Percentiles rank a stretch among this genome's conserved stretches.
These are phyloP conservation scores for Glycine tomentella DNA, from an alignment of 306 rosid genomes.

Conservation along the genomic window DNA sequence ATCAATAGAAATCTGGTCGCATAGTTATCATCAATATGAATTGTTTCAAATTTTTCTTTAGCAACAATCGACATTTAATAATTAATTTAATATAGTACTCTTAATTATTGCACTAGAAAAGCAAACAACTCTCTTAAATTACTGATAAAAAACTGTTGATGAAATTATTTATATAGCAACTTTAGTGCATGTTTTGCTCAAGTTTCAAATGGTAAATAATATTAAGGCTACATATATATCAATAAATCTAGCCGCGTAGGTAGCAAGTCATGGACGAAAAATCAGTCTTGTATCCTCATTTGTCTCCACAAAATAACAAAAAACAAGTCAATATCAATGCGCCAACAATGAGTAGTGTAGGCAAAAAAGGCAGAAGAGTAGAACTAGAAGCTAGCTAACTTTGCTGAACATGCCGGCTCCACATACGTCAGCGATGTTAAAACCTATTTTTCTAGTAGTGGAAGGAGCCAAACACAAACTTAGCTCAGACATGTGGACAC, in stretches of 20 bases:
- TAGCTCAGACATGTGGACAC: constrained; percentile 48
- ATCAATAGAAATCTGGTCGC: too few species aligned
- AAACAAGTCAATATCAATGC: constrained; percentile 43
- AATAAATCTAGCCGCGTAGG: not conserved
- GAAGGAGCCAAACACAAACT: constrained; percentile 45
- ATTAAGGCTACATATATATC: not conserved
- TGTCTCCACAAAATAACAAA: constrained; percentile 38
- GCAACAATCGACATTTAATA: not conserved
- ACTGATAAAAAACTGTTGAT: too few species aligned
- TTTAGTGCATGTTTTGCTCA: not conserved
- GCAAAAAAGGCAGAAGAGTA: constrained; percentile 13
- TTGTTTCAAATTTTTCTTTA: not conserved
- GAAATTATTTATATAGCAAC: too few species aligned
- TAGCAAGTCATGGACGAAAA: too few species aligned
- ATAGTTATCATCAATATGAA: too few species aligned
- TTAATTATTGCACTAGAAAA: not conserved
- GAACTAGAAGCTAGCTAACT: not conserved
- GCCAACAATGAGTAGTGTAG: not conserved
- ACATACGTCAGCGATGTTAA: too few species aligned
- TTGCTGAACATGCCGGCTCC: constrained; percentile 44
- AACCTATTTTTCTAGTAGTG: too few species aligned
- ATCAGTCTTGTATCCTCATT: not conserved
- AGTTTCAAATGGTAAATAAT: not conserved
- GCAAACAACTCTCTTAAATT: not conserved
- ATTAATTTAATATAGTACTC: not conserved